Conservation (phyloP, 2,329 filamentous ascomycete species). For the Penicillium italicum region DNA sequence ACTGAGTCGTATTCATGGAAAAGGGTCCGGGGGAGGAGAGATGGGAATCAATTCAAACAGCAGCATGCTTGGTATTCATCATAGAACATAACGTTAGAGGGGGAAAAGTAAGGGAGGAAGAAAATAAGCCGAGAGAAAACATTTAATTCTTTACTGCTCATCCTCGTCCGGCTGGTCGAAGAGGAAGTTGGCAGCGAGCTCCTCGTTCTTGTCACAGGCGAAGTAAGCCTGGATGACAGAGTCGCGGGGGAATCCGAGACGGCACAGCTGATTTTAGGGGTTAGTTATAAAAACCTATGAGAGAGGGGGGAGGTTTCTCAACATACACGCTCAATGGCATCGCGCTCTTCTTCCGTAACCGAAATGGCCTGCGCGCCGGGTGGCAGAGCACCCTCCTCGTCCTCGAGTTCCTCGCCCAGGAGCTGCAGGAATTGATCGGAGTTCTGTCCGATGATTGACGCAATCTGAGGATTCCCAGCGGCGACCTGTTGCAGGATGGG, state of each 20-base stretch:
- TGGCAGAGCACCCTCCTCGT: constrained; percentile 69
- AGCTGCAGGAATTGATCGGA: constrained; percentile 90
- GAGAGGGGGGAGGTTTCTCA: not conserved
- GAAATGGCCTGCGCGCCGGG: constrained; percentile 84
- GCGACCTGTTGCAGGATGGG: constrained; percentile 95
- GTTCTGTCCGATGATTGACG: constrained; percentile 85
- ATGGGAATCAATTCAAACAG: constrained; percentile 18
- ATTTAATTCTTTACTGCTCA: constrained; percentile 31
- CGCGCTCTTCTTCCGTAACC: constrained; percentile 92
- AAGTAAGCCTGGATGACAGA: constrained; percentile 98
- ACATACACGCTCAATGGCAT: constrained; percentile 90
- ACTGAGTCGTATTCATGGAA: constrained; percentile 4
- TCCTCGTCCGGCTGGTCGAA: constrained; percentile 95
- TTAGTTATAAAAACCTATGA: constrained; percentile 12
- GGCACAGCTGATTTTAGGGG: constrained; percentile 66
- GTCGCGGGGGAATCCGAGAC: constrained; percentile 87
- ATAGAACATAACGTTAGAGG: constrained; percentile 22
- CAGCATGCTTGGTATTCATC: constrained; percentile 30
- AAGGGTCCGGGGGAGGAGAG: not conserved
- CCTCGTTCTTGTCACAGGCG: constrained; percentile 98
- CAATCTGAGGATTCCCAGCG: constrained; percentile 89
- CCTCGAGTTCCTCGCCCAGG: constrained; percentile 77
- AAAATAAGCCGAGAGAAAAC: constrained; percentile 1
- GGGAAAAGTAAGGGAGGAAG: not conserved
- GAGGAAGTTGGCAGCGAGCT: constrained; percentile 94